Base-by-base conservation (phyloP, 2,329 filamentous ascomycete genomes). In the Microsporum ferrugineum region DNA sequence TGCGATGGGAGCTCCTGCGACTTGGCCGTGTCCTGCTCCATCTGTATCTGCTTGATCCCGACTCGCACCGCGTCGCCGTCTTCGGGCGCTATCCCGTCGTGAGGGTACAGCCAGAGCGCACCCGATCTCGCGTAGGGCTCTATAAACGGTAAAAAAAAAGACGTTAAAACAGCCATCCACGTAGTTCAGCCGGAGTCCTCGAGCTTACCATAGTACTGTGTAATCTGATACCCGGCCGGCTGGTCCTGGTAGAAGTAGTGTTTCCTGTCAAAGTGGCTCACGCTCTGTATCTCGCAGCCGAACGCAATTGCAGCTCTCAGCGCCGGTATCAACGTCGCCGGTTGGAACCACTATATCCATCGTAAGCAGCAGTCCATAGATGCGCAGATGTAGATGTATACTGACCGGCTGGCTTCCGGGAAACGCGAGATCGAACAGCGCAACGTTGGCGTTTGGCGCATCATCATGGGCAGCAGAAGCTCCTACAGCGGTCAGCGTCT, bases 201-300 rank as follows among this genome's bases (percentile, higher is more conserved):
- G 17, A 49, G 55, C 8, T 39, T 69, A 78, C 80, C 79, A 72
- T 97, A 96, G 76, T 92, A 97, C 71, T 99, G 94, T 1, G 94
- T 99, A 65, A 99, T 95, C 73, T 99, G 94, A 73, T 99, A 99
- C 0, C 94, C 94, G 0, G 89, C 83, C 0, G 94, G 94, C 74
- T 99, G 94, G 73, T 99, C 94, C 83, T 94, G 95, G 78, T 96
- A 96, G 75, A 99, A 97, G 75, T 99, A 99, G 74, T 99, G 94
- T 73, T 99, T 99, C 65, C 94, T 82, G 74, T 99, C 94, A 76
- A 96, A 99, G 60, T 84, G 84, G 73, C 91, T 96, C 67, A 83
- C 80, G 1, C 76, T 78, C 70, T 95, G 88, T 59, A 97, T 82
- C 1, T 85, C 77, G 73, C 94, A 97, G 62, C 87, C 83, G 51